Conservation (phyloP, 331 rosid species). For the Spiraea crenata region DNA sequence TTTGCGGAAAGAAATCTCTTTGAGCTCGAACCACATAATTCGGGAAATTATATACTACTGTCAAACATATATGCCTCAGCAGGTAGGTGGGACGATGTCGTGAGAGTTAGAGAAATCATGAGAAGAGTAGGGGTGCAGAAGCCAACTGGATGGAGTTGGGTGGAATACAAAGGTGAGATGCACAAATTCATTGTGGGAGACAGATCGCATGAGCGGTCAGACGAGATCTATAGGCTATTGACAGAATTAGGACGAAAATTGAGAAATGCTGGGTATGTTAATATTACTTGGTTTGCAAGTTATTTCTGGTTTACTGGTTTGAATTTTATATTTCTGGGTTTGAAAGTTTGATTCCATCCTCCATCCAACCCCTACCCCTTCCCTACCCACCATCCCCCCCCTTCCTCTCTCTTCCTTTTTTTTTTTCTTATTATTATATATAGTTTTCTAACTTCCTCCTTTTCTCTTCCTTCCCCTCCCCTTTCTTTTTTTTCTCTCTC, state of each 20-base stretch:
- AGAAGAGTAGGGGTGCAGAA: slow-evolving; percentile 45
- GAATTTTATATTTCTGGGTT: too few species aligned
- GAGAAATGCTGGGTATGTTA: slow-evolving; percentile 39
- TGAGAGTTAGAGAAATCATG: slow-evolving; percentile 51
- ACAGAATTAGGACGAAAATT: slow-evolving; percentile 34
- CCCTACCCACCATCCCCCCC: too few species aligned
- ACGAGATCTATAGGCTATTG: slow-evolving; percentile 35
- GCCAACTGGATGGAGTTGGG: slow-evolving; percentile 54
- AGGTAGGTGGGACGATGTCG: slow-evolving; percentile 68
- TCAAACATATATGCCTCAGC: slow-evolving; percentile 61
- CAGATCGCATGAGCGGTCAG: slow-evolving; percentile 37
- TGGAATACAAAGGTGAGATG: slow-evolving; percentile 43
- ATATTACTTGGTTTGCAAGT: too few species aligned
- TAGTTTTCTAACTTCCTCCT: too few species aligned
- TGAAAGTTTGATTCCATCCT: too few species aligned
- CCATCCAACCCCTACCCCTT: too few species aligned
- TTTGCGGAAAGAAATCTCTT: slow-evolving; percentile 52
- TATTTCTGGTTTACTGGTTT: too few species aligned
- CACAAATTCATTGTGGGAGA: slow-evolving; percentile 46
- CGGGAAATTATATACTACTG: slow-evolving; percentile 58
- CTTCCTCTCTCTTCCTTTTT: too few species aligned
- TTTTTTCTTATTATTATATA: too few species aligned
- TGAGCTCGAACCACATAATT: slow-evolving; percentile 57
- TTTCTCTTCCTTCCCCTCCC: too few species aligned
- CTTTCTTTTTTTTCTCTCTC: too few species aligned